Percentiles rank a stretch among this genome's conserved stretches.
Conservation (phyloP, 176 grass and related monocot genomes). For the Elaeis guineensis region DNA sequence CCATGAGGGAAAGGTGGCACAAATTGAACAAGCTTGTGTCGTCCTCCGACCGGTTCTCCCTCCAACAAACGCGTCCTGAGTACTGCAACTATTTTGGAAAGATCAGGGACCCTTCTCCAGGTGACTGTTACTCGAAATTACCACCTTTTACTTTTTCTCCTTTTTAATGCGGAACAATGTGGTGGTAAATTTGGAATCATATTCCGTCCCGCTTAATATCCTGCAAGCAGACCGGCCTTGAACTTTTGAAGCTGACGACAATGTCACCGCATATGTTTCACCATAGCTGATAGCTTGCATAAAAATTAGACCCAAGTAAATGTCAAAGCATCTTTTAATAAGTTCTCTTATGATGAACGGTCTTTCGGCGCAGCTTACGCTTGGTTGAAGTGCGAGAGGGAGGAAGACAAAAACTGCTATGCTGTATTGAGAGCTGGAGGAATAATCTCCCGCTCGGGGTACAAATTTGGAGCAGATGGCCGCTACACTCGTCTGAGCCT, state of each 20-base stretch:
- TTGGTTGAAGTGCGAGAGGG: conserved; percentile 1
- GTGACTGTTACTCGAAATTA: background rate
- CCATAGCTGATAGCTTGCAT: too few relatives aligned
- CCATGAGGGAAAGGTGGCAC: conserved; percentile 5
- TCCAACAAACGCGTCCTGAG: background rate
- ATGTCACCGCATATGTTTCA: too few relatives aligned
- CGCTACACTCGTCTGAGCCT: background rate
- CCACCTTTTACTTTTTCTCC: too few relatives aligned
- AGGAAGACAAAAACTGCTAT: background rate
- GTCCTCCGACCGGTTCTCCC: conserved; percentile 3
- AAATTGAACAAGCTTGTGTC: background rate
- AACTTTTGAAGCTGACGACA: too few relatives aligned
- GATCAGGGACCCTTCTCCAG: conserved; percentile 6
- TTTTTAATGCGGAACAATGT: too few relatives aligned
- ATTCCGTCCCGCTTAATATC: too few relatives aligned
- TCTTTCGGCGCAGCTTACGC: background rate
- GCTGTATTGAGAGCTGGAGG: background rate
- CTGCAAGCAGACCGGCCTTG: too few relatives aligned
- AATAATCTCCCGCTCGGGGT: background rate
- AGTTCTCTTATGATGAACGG: too few relatives aligned
- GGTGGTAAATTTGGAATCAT: too few relatives aligned
- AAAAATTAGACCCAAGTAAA: too few relatives aligned
- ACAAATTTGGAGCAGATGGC: background rate
- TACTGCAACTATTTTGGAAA: conserved; percentile 1
- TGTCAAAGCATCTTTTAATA: too few relatives aligned